These are phyloP conservation scores for Dryadomyces quercus-mongolicae DNA, from an alignment of 2,329 filamentous ascomycete species.

Conservation along the genomic window DNA sequence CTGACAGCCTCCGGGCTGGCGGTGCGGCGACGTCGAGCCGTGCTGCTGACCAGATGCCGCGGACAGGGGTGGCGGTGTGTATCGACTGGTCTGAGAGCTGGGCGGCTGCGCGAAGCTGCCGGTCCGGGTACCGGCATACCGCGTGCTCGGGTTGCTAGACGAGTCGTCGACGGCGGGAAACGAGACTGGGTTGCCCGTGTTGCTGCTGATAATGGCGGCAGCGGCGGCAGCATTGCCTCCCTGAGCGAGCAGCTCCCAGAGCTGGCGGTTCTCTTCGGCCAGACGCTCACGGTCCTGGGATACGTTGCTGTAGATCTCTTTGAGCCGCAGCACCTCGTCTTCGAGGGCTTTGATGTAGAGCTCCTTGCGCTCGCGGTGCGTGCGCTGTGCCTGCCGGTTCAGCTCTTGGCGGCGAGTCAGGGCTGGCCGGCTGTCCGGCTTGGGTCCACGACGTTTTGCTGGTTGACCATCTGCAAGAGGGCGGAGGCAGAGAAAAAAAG, in stretches of 20 bases:
- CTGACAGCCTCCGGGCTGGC: conserved; percentile 2
- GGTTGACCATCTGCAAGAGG: conserved; percentile 58
- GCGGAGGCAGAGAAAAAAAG: background rate
- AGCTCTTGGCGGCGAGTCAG: conserved; percentile 85
- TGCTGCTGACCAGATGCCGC: conserved; percentile 2
- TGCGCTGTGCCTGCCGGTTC: conserved; percentile 87
- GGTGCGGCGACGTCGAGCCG: conserved; percentile 3
- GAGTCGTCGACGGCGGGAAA: conserved; percentile 24
- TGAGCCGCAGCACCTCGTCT: conserved; percentile 77
- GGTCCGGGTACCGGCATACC: conserved; percentile 45
- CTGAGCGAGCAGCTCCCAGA: conserved; percentile 46
- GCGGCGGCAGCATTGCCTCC: conserved; percentile 30
- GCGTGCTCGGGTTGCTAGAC: conserved; percentile 32
- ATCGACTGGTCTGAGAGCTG: conserved; percentile 25
- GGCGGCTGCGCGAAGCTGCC: conserved; percentile 46
- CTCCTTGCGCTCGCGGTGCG: conserved; percentile 93
- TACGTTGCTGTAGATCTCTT: conserved; percentile 67
- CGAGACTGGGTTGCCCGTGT: conserved; percentile 9
- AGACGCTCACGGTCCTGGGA: conserved; percentile 65
- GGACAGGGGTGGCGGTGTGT: conserved; percentile 30
- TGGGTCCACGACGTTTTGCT: conserved; percentile 82
- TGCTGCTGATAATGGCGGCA: background rate
- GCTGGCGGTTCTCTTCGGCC: conserved; percentile 65
- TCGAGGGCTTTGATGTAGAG: conserved; percentile 91
- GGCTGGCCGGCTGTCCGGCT: conserved; percentile 92